Percentiles rank a stretch among this genome's conserved stretches.
phyloP scores from a whole-genome alignment of 208 protist genomes.

The Trypanosoma melophagium region DNA sequence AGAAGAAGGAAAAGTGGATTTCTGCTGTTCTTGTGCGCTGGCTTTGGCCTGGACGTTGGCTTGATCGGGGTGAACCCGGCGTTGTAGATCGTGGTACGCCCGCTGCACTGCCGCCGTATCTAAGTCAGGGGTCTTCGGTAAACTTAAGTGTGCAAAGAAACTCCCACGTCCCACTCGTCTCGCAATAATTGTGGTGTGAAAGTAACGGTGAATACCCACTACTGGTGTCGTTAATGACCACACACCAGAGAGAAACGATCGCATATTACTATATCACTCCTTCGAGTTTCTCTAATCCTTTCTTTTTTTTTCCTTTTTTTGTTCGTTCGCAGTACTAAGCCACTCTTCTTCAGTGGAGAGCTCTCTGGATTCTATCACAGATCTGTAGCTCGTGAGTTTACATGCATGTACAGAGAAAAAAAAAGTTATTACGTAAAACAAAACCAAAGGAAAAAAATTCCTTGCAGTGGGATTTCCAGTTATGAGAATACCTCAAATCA shows the following conservation, averaged over 20 bases:
- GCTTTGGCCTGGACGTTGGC: conserved; percentile 45
- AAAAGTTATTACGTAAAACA: not conserved
- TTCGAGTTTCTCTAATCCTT: no score
- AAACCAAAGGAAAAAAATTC: not conserved
- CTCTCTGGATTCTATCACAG: no score
- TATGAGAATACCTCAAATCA: not conserved
- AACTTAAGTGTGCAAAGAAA: conserved; percentile 73
- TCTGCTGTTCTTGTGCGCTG: conserved; percentile 3
- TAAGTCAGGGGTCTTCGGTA: conserved; percentile 49
- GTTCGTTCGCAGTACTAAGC: no score
- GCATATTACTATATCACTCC: no score
- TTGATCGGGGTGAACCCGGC: conserved; percentile 76
- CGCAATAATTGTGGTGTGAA: conserved; percentile 8
- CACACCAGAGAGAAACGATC: no score
- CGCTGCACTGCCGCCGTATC: conserved; percentile 60
- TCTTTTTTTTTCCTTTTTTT: not conserved
- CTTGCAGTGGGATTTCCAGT: not conserved
- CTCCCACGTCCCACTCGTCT: conserved; percentile 39
- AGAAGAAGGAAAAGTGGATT: not conserved
- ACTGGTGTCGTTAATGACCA: not conserved
- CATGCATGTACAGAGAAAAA: not conserved
- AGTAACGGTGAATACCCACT: not conserved
- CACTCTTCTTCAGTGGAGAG: no score
- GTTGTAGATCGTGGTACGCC: conserved; percentile 75
- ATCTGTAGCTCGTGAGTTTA: no score